Evolutionary conservation across 305 asterid genomes (phyloP).

Genomic region (Rubia tinctorum): DNA sequence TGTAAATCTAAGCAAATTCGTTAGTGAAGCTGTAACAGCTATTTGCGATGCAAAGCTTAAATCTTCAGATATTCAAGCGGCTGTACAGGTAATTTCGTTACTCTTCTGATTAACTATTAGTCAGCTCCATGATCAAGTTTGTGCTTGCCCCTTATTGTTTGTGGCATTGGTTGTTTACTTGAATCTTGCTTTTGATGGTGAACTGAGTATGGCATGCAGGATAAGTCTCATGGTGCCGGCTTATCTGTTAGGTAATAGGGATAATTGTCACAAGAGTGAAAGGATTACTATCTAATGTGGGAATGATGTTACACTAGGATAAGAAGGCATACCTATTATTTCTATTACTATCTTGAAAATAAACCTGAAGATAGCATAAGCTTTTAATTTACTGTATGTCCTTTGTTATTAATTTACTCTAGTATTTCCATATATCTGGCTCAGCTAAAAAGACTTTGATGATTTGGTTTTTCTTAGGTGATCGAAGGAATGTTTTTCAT

Average conservation of each 20-base stretch:
- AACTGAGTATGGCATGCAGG: not conserved
- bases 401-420: not conserved
- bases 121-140: not conserved
- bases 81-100: slow-evolving; percentile 73
- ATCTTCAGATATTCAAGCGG: slow-evolving; percentile 89
- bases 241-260: not conserved
- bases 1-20: slow-evolving; percentile 96
- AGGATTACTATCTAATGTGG: not conserved
- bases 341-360: not conserved
- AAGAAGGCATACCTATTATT: not conserved
- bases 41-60: slow-evolving; percentile 97
- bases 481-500: not conserved
- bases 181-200: not conserved
- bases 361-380: not conserved
- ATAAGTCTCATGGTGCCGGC: not conserved
- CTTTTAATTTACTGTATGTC: not conserved
- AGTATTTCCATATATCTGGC: not conserved
- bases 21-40: slow-evolving; percentile 96
- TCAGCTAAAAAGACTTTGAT: not conserved
- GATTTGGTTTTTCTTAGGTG: not conserved
- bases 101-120: not conserved
- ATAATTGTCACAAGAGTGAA: not conserved
- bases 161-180: not conserved
- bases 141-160: not conserved
- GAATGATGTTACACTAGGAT: not conserved